Conservation (phyloP, 2,329 filamentous ascomycete species). For the Verticillium albo-atrum region DNA sequence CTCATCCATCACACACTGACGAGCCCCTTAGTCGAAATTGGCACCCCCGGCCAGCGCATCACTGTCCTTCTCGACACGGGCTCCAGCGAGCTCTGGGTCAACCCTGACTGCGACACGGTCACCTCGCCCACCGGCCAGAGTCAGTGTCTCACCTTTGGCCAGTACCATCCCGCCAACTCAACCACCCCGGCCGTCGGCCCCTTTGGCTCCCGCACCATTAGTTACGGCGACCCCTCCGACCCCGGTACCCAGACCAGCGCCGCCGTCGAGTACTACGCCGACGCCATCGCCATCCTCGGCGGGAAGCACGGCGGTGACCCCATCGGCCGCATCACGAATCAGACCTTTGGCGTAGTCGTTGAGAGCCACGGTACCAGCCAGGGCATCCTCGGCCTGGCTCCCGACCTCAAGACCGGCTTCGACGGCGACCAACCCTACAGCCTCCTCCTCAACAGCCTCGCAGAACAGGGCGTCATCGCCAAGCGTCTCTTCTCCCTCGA, state of each 20-base stretch:
- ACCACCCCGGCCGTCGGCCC: constrained; percentile 30
- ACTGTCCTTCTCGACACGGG: constrained; percentile 47
- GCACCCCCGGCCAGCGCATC: constrained; percentile 35
- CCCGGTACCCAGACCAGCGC: constrained; percentile 29
- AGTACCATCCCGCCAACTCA: constrained; percentile 39
- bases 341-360: constrained; percentile 46
- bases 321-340: constrained; percentile 25
- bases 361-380: constrained; percentile 42
- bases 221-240: constrained; percentile 34
- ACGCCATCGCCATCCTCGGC: constrained; percentile 40
- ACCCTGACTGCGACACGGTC: constrained; percentile 40
- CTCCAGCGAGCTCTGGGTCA: constrained; percentile 53
- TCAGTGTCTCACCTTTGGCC: constrained; percentile 35
- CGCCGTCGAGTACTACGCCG: constrained; percentile 39
- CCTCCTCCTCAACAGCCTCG: constrained; percentile 47
- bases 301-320: constrained; percentile 13
- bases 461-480: constrained; percentile 39
- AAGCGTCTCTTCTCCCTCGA: constrained; percentile 48
- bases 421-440: constrained; percentile 38
- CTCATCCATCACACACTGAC: not conserved
- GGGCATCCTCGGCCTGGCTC: constrained; percentile 48
- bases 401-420: constrained; percentile 34
- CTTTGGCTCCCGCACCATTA: constrained; percentile 30
- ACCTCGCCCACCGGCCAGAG: constrained; percentile 23
- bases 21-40: constrained; percentile 32